Conservation (phyloP, 2,329 filamentous ascomycete species). For the Colletotrichum sp. region DNA sequence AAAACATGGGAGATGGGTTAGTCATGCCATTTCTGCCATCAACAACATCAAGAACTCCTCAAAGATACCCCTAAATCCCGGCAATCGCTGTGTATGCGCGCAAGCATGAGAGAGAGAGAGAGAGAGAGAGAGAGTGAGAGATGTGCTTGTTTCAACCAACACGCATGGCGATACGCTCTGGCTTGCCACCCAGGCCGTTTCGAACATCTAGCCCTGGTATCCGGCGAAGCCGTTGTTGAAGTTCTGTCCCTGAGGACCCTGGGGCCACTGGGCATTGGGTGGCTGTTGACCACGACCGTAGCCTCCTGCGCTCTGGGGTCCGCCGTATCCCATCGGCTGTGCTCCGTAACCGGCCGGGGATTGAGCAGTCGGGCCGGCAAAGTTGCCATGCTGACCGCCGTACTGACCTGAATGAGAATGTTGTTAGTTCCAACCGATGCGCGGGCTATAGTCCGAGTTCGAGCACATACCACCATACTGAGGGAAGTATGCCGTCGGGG, state of each 20-base stretch:
- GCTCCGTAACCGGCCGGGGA: constrained; percentile 68
- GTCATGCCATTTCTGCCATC: constrained; percentile 17
- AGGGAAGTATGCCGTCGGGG: constrained; percentile 84
- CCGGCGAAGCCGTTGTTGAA: constrained; percentile 68
- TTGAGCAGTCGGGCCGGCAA: constrained; percentile 64
- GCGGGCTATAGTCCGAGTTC: neutral
- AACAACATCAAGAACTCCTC: constrained; percentile 9
- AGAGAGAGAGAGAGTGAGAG: neutral
- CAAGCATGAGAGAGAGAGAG: neutral
- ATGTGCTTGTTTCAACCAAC: constrained; percentile 2
- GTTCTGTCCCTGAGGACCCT: constrained; percentile 56
- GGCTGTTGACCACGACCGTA: constrained; percentile 78
- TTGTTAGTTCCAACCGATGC: constrained; percentile 29
- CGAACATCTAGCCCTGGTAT: constrained; percentile 60
- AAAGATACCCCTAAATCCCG: constrained; percentile 10
- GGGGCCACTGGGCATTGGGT: constrained; percentile 61
- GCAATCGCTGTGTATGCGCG: constrained; percentile 6
- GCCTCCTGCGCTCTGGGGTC: constrained; percentile 77
- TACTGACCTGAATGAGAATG: constrained; percentile 48
- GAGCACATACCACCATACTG: constrained; percentile 80
- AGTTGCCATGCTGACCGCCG: constrained; percentile 72
- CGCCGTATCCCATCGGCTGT: constrained; percentile 75
- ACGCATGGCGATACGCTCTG: neutral
- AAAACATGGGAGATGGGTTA: constrained; percentile 15
- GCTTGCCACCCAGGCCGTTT: neutral